Evolutionary conservation across 108 stramenopile genomes (phyloP), one percentile per base, ranked within the genome.

Genomic region (Cyclotella baltica): DNA sequence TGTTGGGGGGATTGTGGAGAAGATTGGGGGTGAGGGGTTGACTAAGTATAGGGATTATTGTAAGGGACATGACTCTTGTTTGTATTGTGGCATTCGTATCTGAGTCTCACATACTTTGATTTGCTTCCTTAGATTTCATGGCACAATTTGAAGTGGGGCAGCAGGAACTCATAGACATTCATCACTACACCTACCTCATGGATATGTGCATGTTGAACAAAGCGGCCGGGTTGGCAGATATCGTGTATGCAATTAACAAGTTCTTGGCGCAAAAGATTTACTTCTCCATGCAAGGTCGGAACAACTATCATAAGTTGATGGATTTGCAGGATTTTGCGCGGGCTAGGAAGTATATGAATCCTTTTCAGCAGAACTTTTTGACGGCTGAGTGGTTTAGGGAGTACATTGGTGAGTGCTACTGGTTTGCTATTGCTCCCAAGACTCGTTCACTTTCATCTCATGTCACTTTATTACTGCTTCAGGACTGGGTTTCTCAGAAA

Each of bases 121-220:
- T 20, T 62, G 28, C 58, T 11, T 2, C 4, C 20, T 1, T 25
- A 83, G 83, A 87, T 58, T 87, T 87, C 59, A 75, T 84, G 83
- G 72, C 77, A 9, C 86, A 87, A 55, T 87, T 83, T 63, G 86
- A 87, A 67, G 77, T 84, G 9, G 86, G 86, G 15, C 86, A 87
- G 57, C 79, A 83, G 36, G 86, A 87, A 33, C 80, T 87, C 2
- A 70, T 84, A 11, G 86, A 87, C 31, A 63, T 84, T 40, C 86
- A 87, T 51, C 62, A 82, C 61, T 83, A 87, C 76, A 80, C 78
- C 40, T 87, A 83, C 51, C 68, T 83, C 38, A 75, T 87, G 40
- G 86, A 87, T 67, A 61, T 84, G 78, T 84, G 75, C 40, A 65
- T 83, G 28, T 22, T 83, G 53, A 74, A 70, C 29, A 83, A 84